Conservation (phyloP, 495 filamentous ascomycete species). For the Penicillium malachiteum region DNA sequence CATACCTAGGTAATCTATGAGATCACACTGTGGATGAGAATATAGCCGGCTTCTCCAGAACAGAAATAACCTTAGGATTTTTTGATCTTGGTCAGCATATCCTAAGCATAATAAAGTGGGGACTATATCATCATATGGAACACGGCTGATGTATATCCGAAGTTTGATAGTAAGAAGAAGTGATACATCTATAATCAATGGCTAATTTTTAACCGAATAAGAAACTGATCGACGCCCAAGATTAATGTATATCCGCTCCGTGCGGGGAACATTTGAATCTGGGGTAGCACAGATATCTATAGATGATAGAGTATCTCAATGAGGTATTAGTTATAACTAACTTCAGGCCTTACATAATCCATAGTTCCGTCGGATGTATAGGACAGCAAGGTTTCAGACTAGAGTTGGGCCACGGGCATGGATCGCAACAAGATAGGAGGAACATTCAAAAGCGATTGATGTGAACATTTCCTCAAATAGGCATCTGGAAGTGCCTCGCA, state of each 20-base stretch:
- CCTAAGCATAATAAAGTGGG: constrained; percentile 15
- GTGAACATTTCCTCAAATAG: no score
- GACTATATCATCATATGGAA: constrained; percentile 5
- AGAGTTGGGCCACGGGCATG: no score
- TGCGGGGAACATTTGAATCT: not conserved
- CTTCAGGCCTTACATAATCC: no score
- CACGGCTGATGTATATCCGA: constrained; percentile 19
- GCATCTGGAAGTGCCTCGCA: no score
- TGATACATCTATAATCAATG: no score
- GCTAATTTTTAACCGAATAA: no score
- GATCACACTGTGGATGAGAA: constrained; percentile 11
- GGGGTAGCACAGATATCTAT: not conserved
- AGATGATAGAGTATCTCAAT: not conserved
- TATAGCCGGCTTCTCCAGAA: constrained; percentile 17
- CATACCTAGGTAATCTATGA: not conserved
- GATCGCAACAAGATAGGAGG: no score
- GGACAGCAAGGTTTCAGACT: no score
- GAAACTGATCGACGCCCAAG: no score
- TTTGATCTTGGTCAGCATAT: constrained; percentile 21
- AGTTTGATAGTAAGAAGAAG: not conserved
- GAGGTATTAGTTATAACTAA: no score
- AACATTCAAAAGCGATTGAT: no score
- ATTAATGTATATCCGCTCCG: not conserved
- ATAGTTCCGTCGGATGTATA: no score
- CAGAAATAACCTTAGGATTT: constrained; percentile 10